A percentile compares a stretch with the other conserved stretches of the same genome.
Conservation (phyloP, 495 filamentous ascomycete genomes). For the Neurospora sp. region DNA sequence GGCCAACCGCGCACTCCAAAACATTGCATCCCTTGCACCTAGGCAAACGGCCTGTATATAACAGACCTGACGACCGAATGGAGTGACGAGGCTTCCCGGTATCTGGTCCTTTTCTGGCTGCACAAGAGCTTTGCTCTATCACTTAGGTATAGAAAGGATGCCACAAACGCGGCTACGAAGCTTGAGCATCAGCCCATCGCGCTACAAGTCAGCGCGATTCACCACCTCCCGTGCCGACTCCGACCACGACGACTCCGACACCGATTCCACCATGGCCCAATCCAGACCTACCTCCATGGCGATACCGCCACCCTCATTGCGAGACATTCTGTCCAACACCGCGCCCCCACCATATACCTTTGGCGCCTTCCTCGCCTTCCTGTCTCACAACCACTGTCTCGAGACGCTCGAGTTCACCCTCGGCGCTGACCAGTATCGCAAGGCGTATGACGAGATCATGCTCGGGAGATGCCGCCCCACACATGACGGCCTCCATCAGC, state of each 20-base stretch:
- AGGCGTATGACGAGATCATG: slow-evolving; percentile 54
- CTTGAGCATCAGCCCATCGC: slow-evolving; percentile 27
- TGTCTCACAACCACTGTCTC: slow-evolving; percentile 94
- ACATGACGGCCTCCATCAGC: slow-evolving; percentile 3
- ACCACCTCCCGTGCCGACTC: slow-evolving; percentile 27
- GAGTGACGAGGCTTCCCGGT: slow-evolving; percentile 12
- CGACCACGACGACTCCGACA: slow-evolving; percentile 31
- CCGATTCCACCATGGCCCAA: slow-evolving; percentile 33
- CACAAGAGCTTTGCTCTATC: background rate
- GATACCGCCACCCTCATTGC: slow-evolving; percentile 64
- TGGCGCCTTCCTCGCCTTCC: slow-evolving; percentile 89
- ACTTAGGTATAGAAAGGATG: slow-evolving; percentile 18
- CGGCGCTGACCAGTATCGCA: slow-evolving; percentile 83
- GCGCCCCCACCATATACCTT: slow-evolving; percentile 88
- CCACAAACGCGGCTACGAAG: slow-evolving; percentile 31
- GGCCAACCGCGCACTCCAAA: slow-evolving; percentile 17
- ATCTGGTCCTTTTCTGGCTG: slow-evolving; percentile 3
- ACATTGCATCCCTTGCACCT: slow-evolving; percentile 13
- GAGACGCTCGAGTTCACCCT: slow-evolving; percentile 97
- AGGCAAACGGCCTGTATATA: slow-evolving; percentile 10
- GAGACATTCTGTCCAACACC: slow-evolving; percentile 78
- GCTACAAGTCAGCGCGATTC: slow-evolving; percentile 25
- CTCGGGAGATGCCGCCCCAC: background rate
- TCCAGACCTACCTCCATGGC: slow-evolving; percentile 38
- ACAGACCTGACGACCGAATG: slow-evolving; percentile 3